Conservation (phyloP, 345 rosid species). For the Ailanthus altissimus region DNA sequence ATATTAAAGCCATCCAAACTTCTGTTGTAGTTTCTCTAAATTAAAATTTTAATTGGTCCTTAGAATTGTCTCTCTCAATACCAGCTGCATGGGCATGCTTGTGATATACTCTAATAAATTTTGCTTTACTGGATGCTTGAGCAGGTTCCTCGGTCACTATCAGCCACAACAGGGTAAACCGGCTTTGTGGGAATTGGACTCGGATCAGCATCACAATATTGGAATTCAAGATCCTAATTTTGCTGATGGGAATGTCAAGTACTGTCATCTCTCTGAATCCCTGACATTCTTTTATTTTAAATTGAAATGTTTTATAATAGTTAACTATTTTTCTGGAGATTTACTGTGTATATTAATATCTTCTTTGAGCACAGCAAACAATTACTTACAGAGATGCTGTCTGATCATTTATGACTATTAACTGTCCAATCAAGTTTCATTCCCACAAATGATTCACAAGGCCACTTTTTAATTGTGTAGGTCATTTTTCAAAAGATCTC, state of each 20-base stretch:
- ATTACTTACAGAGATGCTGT: too few species aligned
- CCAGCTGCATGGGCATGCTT: slow-evolving; percentile 5
- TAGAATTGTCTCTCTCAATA: background rate
- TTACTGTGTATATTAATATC: too few species aligned
- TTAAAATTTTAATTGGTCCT: background rate
- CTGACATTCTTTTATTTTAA: background rate
- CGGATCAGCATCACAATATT: slow-evolving; percentile 66
- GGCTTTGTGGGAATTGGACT: slow-evolving; percentile 84
- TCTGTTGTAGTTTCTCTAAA: background rate
- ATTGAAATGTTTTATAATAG: too few species aligned
- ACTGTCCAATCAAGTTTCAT: background rate
- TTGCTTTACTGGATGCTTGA: slow-evolving; percentile 21
- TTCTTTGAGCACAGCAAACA: too few species aligned
- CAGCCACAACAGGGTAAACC: slow-evolving; percentile 90
- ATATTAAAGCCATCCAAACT: background rate
- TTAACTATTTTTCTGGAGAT: too few species aligned
- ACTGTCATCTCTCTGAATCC: slow-evolving; percentile 9
- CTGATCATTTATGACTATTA: too few species aligned
- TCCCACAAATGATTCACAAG: slow-evolving; percentile 17
- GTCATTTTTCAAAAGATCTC: slow-evolving; percentile 66
- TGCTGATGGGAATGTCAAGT: slow-evolving; percentile 54
- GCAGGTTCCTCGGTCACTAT: slow-evolving; percentile 93
- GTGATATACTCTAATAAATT: slow-evolving; percentile 1
- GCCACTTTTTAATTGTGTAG: slow-evolving; percentile 34
- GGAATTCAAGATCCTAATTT: slow-evolving; percentile 44